Percentiles rank a stretch among this genome's conserved stretches.
phyloP scores from a whole-genome alignment of 2,329 filamentous ascomycete species.

The Xylaria polymorpha region DNA sequence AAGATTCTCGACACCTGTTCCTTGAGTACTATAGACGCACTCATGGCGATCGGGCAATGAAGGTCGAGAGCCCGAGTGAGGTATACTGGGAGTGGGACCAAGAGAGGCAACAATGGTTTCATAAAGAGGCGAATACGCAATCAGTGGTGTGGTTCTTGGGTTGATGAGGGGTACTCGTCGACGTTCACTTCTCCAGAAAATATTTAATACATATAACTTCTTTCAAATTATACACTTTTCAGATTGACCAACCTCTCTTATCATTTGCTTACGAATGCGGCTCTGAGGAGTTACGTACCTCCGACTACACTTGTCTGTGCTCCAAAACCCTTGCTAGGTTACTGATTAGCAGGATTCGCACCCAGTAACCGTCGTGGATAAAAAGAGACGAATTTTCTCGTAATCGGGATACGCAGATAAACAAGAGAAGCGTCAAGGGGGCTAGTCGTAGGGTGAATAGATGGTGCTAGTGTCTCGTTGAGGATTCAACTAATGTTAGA shows the following conservation, averaged over 20 bases:
- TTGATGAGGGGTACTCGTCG: not conserved
- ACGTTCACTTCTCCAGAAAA: not conserved
- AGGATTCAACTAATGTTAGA: not conserved
- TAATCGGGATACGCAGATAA: not conserved
- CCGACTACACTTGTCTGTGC: not conserved
- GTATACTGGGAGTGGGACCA: slow-evolving; percentile 38
- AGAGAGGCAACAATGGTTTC: slow-evolving; percentile 35
- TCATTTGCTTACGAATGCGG: not conserved
- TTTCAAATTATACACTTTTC: not conserved
- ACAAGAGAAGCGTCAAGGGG: not conserved
- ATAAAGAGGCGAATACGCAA: slow-evolving; percentile 29
- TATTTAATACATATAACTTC: not conserved
- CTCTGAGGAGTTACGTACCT: not conserved
- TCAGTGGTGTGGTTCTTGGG: slow-evolving; percentile 35
- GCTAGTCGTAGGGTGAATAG: not conserved
- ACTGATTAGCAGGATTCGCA: not conserved
- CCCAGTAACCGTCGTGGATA: not conserved
- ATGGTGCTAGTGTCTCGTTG: not conserved
- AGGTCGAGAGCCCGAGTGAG: slow-evolving; percentile 23
- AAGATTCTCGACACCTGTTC: slow-evolving; percentile 17
- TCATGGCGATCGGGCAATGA: not conserved
- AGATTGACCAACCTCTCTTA: not conserved
- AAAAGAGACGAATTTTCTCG: not conserved
- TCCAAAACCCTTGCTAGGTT: not conserved
- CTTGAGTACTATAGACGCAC: slow-evolving; percentile 22